Evolutionary conservation across 345 rosid genomes (phyloP), one percentile per base, ranked within the genome.

Genomic region (Anastatica hierochuntica): DNA sequence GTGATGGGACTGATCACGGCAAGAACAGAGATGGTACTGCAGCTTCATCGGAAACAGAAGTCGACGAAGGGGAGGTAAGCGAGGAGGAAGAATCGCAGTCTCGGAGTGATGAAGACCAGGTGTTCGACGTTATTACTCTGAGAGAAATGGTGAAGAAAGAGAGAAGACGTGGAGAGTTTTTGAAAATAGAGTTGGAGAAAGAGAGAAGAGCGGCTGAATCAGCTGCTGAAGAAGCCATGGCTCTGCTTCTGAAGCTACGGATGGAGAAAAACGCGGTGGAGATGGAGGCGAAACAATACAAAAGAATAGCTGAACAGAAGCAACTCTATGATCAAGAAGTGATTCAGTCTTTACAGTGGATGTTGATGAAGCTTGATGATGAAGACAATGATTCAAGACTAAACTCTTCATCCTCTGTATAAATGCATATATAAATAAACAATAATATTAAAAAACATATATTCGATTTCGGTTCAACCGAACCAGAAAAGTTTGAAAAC

Each of bases 151-250:
- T 87, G 8, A 80, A 76, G 69, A 59, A 60, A 10, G 95, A 84
- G 62, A 74, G 82, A 71, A 62, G 35, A 29, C 71, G 79, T 60
- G 74, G 79, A 4, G 55, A 67, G 4, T 34, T 36, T 49, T 72
- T 83, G 23, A 36, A 24, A 48, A 33, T 21, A 31, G 98, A 90
- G 56, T 77, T 82, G 8, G 92, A 87, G 47, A 77, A 84, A 41
- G 98, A 90, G 61, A 77, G 95, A 66, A 19, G 57, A 57, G 92
- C 96, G 1, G 66, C 96, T 41, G 71, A 87, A 30, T 71, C 89
- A 2, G 95, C 92, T 1, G 77, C 85, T 0, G 75, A 76, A 12
- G 96, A 84, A 66, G 81, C 98, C 30, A 86, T 90, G 95, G 75
- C 87, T 15, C 78, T 87, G 98, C 79, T 90, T 47, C 39, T 81